These are phyloP conservation scores for Sporothrix protearum DNA, from an alignment of 2,329 filamentous ascomycete genomes.

Conservation along the genomic window DNA sequence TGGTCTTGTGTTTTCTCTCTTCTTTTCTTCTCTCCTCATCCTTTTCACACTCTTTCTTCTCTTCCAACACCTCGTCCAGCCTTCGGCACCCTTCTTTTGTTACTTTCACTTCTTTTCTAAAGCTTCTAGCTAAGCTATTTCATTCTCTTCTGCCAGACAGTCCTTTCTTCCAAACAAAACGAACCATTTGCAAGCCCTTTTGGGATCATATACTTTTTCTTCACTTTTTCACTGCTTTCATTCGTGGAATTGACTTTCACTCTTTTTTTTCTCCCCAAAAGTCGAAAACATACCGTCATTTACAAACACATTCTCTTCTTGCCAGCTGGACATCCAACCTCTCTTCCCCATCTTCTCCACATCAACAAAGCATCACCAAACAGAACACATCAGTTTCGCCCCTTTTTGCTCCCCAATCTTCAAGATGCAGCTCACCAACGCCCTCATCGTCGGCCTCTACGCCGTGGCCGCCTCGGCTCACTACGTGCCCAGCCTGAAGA, in stretches of 20 bases:
- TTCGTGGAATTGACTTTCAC: constrained; percentile 15
- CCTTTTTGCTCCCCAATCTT: not conserved
- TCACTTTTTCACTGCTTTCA: constrained; percentile 30
- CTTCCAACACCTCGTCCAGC: constrained; percentile 1
- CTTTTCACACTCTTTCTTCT: constrained; percentile 9
- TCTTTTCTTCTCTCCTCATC: constrained; percentile 13
- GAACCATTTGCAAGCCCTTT: not conserved
- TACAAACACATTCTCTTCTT: constrained; percentile 1
- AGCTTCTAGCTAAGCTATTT: constrained; percentile 25
- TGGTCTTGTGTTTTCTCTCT: not conserved
- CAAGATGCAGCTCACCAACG: constrained; percentile 48
- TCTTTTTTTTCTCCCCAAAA: constrained; percentile 19
- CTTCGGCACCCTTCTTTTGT: constrained; percentile 16
- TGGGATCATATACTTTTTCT: constrained; percentile 11
- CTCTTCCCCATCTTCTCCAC: not conserved
- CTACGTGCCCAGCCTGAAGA: constrained; percentile 37
- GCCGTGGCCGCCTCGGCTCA: constrained; percentile 44
- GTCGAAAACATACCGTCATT: not conserved
- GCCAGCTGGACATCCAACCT: constrained; percentile 12
- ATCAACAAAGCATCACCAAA: not conserved
- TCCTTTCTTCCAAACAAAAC: constrained; percentile 1
- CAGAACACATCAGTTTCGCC: not conserved
- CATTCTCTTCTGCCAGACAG: constrained; percentile 28
- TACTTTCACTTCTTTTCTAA: constrained; percentile 24
- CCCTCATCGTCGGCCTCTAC: constrained; percentile 44